A percentile compares a stretch with the other conserved stretches of the same genome.
These are phyloP conservation scores for Tetragonia tetragonoides DNA, from an alignment of 148 eudicot species.

Conservation along the genomic window DNA sequence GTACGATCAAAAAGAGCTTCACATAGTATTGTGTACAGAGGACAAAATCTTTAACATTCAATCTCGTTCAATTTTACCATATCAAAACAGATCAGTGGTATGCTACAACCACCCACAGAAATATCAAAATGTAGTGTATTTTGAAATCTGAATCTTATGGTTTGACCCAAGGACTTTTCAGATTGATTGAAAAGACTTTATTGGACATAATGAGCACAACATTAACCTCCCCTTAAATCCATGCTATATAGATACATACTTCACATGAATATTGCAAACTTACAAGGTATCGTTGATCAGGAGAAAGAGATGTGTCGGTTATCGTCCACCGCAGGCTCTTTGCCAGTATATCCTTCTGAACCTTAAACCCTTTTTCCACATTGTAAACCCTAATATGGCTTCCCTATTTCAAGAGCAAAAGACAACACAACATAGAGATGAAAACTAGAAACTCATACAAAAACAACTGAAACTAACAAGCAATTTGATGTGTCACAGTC, in stretches of 20 bases:
- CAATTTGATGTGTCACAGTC: neutral
- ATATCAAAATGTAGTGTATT: too few relatives aligned
- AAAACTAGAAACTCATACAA: neutral
- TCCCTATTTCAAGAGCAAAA: constrained; percentile 46
- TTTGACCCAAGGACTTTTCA: too few relatives aligned
- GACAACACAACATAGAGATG: too few relatives aligned
- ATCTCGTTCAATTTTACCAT: too few relatives aligned
- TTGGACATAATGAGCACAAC: too few relatives aligned
- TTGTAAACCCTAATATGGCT: constrained; percentile 77
- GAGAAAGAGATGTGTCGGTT: constrained; percentile 89
- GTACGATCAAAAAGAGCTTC: too few relatives aligned
- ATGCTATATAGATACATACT: neutral
- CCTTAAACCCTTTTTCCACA: constrained; percentile 72
- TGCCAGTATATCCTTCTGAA: constrained; percentile 75
- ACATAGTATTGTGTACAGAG: too few relatives aligned
- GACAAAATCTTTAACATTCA: too few relatives aligned
- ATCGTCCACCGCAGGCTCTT: constrained; percentile 85
- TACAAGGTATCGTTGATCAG: constrained; percentile 73
- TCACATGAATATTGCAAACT: constrained; percentile 26
- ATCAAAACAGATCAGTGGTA: too few relatives aligned
- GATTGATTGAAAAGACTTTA: neutral
- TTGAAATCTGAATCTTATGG: too few relatives aligned
- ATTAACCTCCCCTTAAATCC: too few relatives aligned
- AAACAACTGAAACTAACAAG: neutral
- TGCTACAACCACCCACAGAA: too few relatives aligned